Evolutionary conservation across 805 yeast genomes (phyloP), one percentile per base, ranked within the genome.

Genomic region (Yarrowia deformans): DNA sequence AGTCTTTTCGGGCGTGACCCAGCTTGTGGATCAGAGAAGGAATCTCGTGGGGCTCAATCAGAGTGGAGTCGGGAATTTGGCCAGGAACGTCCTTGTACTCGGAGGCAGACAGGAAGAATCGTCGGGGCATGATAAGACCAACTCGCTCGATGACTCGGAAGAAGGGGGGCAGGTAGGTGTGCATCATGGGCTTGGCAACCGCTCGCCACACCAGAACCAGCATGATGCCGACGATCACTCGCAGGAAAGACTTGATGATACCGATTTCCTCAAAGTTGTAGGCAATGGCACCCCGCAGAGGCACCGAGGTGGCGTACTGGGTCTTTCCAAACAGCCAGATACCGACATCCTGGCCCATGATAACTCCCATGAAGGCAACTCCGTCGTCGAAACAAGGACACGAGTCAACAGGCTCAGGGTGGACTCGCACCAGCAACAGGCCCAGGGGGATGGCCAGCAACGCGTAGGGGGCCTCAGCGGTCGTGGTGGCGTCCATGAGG

Each of bases 361-460:
- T 81, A 52, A 93, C 98, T 3, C 97, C 97, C 67, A 93, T 81
- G 74, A 94, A 94, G 6, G 98, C 97, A 39, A 94, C 97, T 19
- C 93, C 87, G 77, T 94, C 99, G 75, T 93, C 97, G 75, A 89
- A 94, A 77, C 99, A 95, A 0, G 99, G 99, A 76, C 99, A 94
- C 72, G 88, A 90, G 74, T 95, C 99, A 23, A 90, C 87, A 1
- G 98, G 98, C 70, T 84, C 86, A 0, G 93, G 90, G 78, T 93
- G 97, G 50, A 83, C 78, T 73, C 89, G 87, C 29, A 93, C 84
- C 42, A 90, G 74, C 1, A 79, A 71, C 54, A 88, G 83, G 1
- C 84, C 81, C 32, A 81, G 73, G 0, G 81, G 73, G 1, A 86
- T 61, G 18, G 72, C 49, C 23, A 70, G 49, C 16, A 69, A 37